phyloP scores from a whole-genome alignment of 192 early-diverging fungal species.

The Backusella psychrophila region DNA sequence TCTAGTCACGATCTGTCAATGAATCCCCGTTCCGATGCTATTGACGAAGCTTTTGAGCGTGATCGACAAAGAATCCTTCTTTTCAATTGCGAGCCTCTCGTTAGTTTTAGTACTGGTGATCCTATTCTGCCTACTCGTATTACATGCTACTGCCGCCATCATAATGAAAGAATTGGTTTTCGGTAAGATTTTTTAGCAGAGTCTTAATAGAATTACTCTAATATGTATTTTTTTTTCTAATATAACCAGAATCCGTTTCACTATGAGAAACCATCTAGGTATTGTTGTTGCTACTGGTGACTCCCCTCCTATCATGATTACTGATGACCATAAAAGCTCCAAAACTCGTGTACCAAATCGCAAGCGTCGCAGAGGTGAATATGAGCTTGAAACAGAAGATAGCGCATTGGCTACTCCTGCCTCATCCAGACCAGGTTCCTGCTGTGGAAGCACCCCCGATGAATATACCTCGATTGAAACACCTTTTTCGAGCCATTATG shows the following conservation, averaged over 20 bases:
- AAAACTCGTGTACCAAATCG: conserved; percentile 36
- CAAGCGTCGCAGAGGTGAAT: conserved; percentile 26
- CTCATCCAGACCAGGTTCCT: neutral
- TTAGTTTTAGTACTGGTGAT: conserved; percentile 89
- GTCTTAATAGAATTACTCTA: neutral
- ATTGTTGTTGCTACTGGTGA: conserved; percentile 73
- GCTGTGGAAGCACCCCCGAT: neutral
- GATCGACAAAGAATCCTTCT: conserved; percentile 76
- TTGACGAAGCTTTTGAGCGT: conserved; percentile 56
- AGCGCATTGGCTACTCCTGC: neutral
- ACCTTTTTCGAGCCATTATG: neutral
- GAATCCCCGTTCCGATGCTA: neutral
- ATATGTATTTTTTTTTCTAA: neutral
- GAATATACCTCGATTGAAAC: neutral
- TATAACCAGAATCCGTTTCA: conserved; percentile 64
- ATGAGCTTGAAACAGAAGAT: conserved; percentile 20
- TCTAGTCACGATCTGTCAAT: conserved; percentile 10
- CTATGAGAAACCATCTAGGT: conserved; percentile 64
- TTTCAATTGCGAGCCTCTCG: conserved; percentile 83
- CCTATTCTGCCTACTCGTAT: conserved; percentile 87
- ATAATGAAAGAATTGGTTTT: conserved; percentile 92
- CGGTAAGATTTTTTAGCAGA: conserved; percentile 37
- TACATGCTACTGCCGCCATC: conserved; percentile 96
- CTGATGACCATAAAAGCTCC: conserved; percentile 95
- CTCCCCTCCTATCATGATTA: conserved; percentile 96